Base-by-base conservation (phyloP, 140 eudicot species). In the Cichorium intybus region DNA sequence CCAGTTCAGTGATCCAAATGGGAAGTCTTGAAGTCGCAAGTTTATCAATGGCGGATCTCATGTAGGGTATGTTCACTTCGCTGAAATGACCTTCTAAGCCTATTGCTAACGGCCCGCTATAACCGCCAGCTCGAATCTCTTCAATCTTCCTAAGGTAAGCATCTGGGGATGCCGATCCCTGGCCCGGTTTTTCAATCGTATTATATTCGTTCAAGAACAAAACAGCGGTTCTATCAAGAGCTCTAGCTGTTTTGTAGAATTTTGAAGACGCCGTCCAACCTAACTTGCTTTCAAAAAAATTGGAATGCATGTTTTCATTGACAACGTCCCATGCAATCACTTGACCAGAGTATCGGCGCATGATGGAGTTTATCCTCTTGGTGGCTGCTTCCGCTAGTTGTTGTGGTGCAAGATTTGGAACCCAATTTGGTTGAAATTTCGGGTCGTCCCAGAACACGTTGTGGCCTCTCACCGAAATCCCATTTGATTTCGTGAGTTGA, bases 381-480 rank as follows among this genome's bases (percentile, higher is more conserved):
- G 43, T 28, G 15, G 65, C 48, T 5, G 95, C 88, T 4, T 43
- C 56, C 2, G 16, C 18, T 2, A 85, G 81, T 18, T 58, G 62
- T 8, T 22, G 9, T 5, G 84, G 64, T 5, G 57, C 53, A 47
- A 85, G 95, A 4, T 62, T 57, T 1, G 9, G 33, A 35, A 78
- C 83, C 96, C 96, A 88, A 3, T 12, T 7, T 1, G 82, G 83
- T 55, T 75, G 85, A 64, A 20, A 43, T 0, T 11, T 62, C 0
- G 87, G 85, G 66, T 88, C 87, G 4, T 82, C 87, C 96, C 94
- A 88, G 39, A 82, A 60, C 6, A 88, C 78, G 46, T 82, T 88
- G 77, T 88, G 96, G 62, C 90, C 95, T 16, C 96, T 82, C 8
- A 82, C 80, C 0, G 75, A 20, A 39, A 88, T 23, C 3, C 78